A percentile compares a stretch with the other conserved stretches of the same genome.
Conservation (phyloP, 345 rosid species). For the Moringa oleifera region DNA sequence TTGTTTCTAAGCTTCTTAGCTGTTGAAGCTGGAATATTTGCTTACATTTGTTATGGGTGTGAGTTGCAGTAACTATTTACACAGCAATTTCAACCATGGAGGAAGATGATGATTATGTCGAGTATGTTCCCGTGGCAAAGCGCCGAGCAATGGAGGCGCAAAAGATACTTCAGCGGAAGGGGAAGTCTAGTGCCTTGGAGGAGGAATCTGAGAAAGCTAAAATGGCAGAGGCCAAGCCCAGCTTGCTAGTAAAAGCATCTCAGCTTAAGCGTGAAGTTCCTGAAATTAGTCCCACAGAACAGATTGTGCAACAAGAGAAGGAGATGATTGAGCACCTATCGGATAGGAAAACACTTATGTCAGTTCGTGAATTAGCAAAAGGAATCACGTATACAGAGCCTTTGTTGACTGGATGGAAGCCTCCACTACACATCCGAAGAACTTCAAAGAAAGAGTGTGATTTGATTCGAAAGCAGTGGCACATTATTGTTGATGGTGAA, state of each 20-base stretch:
- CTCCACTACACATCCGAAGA: slow-evolving; percentile 56
- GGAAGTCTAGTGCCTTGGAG: slow-evolving; percentile 48
- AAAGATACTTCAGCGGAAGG: slow-evolving; percentile 75
- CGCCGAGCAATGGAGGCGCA: slow-evolving; percentile 74
- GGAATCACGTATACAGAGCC: slow-evolving; percentile 85
- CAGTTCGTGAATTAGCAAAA: slow-evolving; percentile 85
- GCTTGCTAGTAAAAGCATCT: slow-evolving; percentile 80
- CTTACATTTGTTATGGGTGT: too few species aligned
- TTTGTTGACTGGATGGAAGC: slow-evolving; percentile 83
- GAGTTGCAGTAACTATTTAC: neutral
- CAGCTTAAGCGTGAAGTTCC: slow-evolving; percentile 87
- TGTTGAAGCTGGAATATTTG: too few species aligned
- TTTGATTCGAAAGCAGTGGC: slow-evolving; percentile 83
- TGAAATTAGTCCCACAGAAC: slow-evolving; percentile 68
- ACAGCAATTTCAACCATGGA: slow-evolving; percentile 36
- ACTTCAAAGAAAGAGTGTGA: slow-evolving; percentile 58
- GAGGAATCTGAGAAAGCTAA: slow-evolving; percentile 65
- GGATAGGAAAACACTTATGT: slow-evolving; percentile 79
- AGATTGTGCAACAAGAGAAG: slow-evolving; percentile 80
- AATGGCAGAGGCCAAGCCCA: slow-evolving; percentile 70
- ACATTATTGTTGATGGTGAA: slow-evolving; percentile 84
- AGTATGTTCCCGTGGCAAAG: slow-evolving; percentile 76
- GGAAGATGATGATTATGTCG: slow-evolving; percentile 68
- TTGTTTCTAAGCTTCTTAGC: too few species aligned
- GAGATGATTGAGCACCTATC: slow-evolving; percentile 89